Evolutionary conservation across 495 filamentous ascomycete species (phyloP).

Genomic region (Neurospora sp.): DNA sequence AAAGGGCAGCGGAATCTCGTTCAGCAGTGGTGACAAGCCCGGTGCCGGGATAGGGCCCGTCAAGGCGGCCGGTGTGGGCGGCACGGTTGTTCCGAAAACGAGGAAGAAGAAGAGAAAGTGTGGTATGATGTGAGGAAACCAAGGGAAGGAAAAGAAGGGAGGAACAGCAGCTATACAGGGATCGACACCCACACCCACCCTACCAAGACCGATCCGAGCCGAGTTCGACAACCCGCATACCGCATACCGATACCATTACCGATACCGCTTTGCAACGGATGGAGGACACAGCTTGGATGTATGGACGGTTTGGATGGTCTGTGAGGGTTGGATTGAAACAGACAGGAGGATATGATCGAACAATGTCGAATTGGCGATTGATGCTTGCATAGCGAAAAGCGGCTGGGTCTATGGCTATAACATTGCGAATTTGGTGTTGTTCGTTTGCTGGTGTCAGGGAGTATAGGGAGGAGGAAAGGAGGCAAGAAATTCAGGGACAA

Average conservation of each 20-base stretch:
- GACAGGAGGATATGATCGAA: background rate
- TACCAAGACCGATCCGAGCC: background rate
- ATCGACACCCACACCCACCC: background rate
- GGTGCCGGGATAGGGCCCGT: slow-evolving; percentile 22
- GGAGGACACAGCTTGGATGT: background rate
- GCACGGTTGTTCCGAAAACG: slow-evolving; percentile 10
- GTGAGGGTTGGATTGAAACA: background rate
- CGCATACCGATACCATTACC: background rate
- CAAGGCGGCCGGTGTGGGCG: background rate
- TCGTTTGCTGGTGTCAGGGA: background rate
- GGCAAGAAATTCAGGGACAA: background rate
- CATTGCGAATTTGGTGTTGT: background rate
- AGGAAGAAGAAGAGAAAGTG: slow-evolving; percentile 54
- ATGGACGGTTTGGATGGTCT: background rate
- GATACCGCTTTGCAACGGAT: background rate
- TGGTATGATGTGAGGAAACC: slow-evolving; percentile 10
- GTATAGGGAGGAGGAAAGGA: background rate
- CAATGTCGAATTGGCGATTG: background rate
- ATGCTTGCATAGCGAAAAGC: background rate
- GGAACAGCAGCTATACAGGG: background rate
- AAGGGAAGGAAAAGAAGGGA: slow-evolving; percentile 1
- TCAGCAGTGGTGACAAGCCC: slow-evolving; percentile 11
- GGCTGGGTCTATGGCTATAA: background rate
- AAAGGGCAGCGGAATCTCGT: slow-evolving; percentile 12
- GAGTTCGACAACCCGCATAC: background rate